Percentiles rank a stretch among this genome's conserved stretches.
Conservation (phyloP, 148 eudicot genomes). For the Silene latifolia region DNA sequence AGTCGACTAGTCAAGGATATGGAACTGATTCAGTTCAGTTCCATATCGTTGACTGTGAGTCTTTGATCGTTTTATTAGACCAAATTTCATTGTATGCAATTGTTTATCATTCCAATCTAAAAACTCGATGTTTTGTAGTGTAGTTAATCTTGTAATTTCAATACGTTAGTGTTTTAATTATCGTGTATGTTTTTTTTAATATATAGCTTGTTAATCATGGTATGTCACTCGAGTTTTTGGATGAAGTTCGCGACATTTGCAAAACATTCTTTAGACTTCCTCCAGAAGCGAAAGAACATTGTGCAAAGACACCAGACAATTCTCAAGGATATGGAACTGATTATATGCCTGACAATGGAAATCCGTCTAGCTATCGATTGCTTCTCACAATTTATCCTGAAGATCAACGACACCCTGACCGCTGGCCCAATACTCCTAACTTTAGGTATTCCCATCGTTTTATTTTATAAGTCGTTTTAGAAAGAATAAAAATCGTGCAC, state of each 20-base stretch:
- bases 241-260: slow-evolving; percentile 35
- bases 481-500: no score
- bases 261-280: slow-evolving; percentile 53
- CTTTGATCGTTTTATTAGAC: no score
- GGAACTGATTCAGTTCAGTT: no score
- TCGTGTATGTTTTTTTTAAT: neutral
- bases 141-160: no score
- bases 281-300: slow-evolving; percentile 43
- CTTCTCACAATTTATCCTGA: slow-evolving; percentile 39
- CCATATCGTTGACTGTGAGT: no score
- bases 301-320: slow-evolving; percentile 31
- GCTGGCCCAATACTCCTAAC: slow-evolving; percentile 65
- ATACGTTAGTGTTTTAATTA: neutral
- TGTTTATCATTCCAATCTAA: no score
- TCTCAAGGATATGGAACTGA: slow-evolving; percentile 59
- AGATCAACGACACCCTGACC: slow-evolving; percentile 32
- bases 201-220: slow-evolving; percentile 49
- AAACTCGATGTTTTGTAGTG: no score
- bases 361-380: slow-evolving; percentile 46
- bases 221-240: slow-evolving; percentile 41
- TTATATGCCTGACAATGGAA: slow-evolving; percentile 27
- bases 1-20: no score
- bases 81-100: no score
- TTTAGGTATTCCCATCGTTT: slow-evolving; percentile 37
- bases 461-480: no score